Evolutionary conservation across 352 stramenopile species (phyloP), one percentile per base, ranked within the genome.

Genomic region (Pythium dissimile): DNA sequence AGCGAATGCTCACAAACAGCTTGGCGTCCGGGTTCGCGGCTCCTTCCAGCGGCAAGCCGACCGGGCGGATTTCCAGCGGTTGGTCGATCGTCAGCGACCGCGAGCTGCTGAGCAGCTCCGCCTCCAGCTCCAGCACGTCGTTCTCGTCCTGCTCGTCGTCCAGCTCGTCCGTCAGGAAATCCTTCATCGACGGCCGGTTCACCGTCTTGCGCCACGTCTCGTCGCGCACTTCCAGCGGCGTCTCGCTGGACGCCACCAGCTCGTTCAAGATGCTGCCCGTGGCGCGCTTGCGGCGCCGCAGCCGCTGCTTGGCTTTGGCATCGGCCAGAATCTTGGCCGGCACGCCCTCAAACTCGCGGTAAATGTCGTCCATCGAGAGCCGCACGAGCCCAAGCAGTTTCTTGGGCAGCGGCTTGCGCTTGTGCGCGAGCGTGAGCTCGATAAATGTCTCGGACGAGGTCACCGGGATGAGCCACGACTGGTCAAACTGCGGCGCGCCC

Each of bases 341-440:
- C 27, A 95, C 72, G 2, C 77, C 62, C 15, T 90, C 71, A 46
- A 92, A 95, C 28, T 93, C 74, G 32, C 80, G 80, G 55, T 90
- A 93, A 30, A 95, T 88, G n/a, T 95, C 80, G 38, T 95, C 80
- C 49, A 93, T 77, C 20, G 83, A 91, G 38, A 92, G 80, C 5
- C 74, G 71, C 38, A 93, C 60, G 52, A 70, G 84, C 5, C 85
- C 85, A 10, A 95, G 68, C 6, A 69, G 66, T 55, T 95, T 95
- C 56, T 91, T 89, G 27, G 80, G 74, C 30, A 93, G 34, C n/a
- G 85, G 85, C 65, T 92, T 92, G 30, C 85, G 83, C 61, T 95
- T 95, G 64, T 95, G 85, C 46, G 77, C 84, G 9, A 95, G 77
- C 47, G 82, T 76, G 6, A 95, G 60, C 34, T 93, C 81, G n/a